phyloP scores from a whole-genome alignment of 1,139 yeast genomes.

The Kodamaea sp. region DNA sequence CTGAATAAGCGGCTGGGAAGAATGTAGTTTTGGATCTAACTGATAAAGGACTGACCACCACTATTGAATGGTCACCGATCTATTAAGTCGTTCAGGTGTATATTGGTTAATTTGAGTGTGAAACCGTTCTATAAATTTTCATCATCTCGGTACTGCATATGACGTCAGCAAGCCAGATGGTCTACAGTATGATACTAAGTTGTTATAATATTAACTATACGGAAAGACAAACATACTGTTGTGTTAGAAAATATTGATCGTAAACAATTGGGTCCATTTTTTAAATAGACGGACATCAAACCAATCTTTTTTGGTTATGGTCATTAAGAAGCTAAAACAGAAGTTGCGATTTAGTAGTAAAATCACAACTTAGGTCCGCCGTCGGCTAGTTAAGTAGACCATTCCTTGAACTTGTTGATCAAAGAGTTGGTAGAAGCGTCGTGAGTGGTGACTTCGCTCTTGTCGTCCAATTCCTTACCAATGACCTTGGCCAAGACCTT shows the following conservation, averaged over 20 bases:
- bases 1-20: too few species aligned
- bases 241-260: too few species aligned
- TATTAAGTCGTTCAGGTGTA: too few species aligned
- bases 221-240: too few species aligned
- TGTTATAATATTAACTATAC: too few species aligned
- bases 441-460: constrained; percentile 60
- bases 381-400: constrained; percentile 50
- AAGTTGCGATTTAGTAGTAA: background rate
- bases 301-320: too few species aligned
- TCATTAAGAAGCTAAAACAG: too few species aligned
- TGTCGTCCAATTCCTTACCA: constrained; percentile 78
- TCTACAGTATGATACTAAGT: too few species aligned
- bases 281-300: too few species aligned
- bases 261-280: too few species aligned
- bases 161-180: too few species aligned
- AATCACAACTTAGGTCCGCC: constrained; percentile 9
- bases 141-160: constrained; percentile 8
- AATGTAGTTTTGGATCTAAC: too few species aligned
- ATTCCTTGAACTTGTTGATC: constrained; percentile 90
- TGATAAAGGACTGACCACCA: background rate
- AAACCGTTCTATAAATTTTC: constrained; percentile 2
- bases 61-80: background rate
- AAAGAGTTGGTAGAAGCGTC: constrained; percentile 90
- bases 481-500: constrained; percentile 96
- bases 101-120: constrained; percentile 1